phyloP scores from a whole-genome alignment of 495 filamentous ascomycete genomes.

The Niebla homalea region DNA sequence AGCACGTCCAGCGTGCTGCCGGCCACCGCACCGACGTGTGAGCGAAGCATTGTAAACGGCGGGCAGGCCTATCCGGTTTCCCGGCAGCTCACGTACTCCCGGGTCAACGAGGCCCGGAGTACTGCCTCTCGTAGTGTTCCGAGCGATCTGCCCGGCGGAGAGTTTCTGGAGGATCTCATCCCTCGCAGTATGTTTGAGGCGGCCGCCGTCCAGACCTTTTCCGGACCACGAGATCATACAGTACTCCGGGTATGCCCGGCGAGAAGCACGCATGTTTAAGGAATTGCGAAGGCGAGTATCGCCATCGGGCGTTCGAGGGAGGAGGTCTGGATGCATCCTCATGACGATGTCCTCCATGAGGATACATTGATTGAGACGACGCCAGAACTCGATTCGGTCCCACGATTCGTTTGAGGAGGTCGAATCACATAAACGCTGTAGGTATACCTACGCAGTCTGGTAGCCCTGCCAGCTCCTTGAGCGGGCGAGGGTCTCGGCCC shows the following conservation, averaged over 20 bases:
- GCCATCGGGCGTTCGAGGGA: background rate
- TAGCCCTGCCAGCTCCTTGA: conserved; percentile 1
- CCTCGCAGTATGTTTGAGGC: background rate
- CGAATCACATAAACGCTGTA: background rate
- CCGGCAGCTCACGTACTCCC: conserved; percentile 2
- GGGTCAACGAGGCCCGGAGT: conserved; percentile 22
- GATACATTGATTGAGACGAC: background rate
- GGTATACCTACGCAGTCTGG: background rate
- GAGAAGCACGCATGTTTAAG: background rate
- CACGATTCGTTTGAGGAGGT: background rate
- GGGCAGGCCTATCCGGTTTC: background rate
- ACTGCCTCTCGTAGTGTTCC: conserved; percentile 20
- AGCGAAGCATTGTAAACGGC: background rate
- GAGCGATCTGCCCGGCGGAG: background rate
- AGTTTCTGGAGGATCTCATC: background rate
- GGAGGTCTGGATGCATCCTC: background rate
- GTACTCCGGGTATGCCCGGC: background rate
- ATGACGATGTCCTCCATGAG: background rate
- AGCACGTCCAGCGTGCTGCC: background rate
- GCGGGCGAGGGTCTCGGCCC: background rate
- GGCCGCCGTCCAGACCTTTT: background rate
- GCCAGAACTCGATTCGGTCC: conserved; percentile 1
- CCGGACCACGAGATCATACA: conserved; percentile 3
- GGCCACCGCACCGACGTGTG: background rate
- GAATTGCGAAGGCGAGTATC: background rate